Evolutionary conservation across 345 rosid genomes (phyloP).

Genomic region (Sonneratia alba): DNA sequence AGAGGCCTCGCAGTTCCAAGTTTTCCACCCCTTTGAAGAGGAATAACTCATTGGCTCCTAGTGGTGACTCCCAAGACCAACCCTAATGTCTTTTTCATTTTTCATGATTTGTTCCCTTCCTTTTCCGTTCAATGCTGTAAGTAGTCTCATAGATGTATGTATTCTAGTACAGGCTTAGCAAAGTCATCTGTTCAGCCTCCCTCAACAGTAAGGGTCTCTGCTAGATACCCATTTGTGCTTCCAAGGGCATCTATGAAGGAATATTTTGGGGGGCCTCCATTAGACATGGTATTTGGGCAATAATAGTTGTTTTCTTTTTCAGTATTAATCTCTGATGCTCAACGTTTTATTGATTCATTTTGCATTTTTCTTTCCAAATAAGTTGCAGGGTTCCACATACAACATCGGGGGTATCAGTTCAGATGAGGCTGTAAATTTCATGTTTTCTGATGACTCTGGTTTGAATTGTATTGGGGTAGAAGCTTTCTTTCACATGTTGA

Average conservation of each 20-base stretch:
- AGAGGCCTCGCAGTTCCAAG: constrained; percentile 67
- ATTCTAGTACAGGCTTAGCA: constrained; percentile 44
- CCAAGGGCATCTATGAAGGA: constrained; percentile 59
- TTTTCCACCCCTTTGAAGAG: constrained; percentile 50
- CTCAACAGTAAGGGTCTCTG: constrained; percentile 39
- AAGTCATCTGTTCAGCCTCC: constrained; percentile 28
- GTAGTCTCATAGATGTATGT: constrained; percentile 11
- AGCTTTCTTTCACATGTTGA: constrained; percentile 44
- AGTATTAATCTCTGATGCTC: background rate
- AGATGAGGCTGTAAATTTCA: constrained; percentile 45
- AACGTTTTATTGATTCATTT: constrained; percentile 12
- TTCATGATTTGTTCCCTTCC: background rate
- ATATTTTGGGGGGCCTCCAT: constrained; percentile 51
- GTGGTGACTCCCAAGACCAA: constrained; percentile 36
- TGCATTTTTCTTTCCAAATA: constrained; percentile 12
- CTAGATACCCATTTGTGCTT: constrained; percentile 48
- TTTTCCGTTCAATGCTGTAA: constrained; percentile 5
- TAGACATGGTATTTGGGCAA: constrained; percentile 31
- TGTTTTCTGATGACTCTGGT: constrained; percentile 49
- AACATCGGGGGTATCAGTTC: constrained; percentile 35
- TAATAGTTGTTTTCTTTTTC: background rate
- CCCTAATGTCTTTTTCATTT: constrained; percentile 5
- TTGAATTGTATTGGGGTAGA: constrained; percentile 42
- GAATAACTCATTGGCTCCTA: constrained; percentile 24
- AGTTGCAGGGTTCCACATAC: constrained; percentile 37